Base-by-base conservation (phyloP, 768 basidiomycete genomes). In the Suillus luteus region DNA sequence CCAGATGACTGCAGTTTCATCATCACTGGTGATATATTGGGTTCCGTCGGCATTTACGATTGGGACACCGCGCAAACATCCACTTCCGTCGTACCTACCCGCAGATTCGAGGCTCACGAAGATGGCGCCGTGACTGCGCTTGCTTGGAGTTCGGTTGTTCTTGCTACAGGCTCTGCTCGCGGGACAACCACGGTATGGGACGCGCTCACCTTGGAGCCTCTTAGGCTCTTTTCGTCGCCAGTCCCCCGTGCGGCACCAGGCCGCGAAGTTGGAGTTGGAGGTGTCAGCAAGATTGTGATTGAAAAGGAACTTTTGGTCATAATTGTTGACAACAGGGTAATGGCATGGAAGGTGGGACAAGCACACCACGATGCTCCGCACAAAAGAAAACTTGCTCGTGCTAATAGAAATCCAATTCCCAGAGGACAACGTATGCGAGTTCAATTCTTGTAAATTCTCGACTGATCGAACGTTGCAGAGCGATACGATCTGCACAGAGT, bases 161-260 rank as follows among this genome's bases (percentile, higher is more conserved):
- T 94, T 55, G 81, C 84, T 14, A 88, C 87, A 0, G 92, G 92
- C 35, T 90, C 89, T 27, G 79, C 82, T 0, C 74, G 80, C 2
- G 92, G 92, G 3, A 77, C 80, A 7, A 81, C 86, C 3, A 78
- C 76, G 19, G 79, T 90, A 15, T 91, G 86, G 81, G 90, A 93
- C 67, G 83, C 84, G 2, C 76, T 92, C 66, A 88, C 85, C 0
- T 81, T 92, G 38, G 80, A 80, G 40, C 81, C 77, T 5, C 69
- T 93, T 55, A 81, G 87, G 24, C 77, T 80, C 31, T 87, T 92
- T 67, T 65, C 80, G 0, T 80, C 81, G 3, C 85, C 86, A 15
- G 66, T 81, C 0, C 75, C 79, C 31, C 77, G 78, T 33, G 67
- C 66, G 17, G 62, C 69, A 6, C 74, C 70, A 1, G 77, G 79